phyloP scores from a whole-genome alignment of 306 rosid genomes.

The Rosa lucieae region DNA sequence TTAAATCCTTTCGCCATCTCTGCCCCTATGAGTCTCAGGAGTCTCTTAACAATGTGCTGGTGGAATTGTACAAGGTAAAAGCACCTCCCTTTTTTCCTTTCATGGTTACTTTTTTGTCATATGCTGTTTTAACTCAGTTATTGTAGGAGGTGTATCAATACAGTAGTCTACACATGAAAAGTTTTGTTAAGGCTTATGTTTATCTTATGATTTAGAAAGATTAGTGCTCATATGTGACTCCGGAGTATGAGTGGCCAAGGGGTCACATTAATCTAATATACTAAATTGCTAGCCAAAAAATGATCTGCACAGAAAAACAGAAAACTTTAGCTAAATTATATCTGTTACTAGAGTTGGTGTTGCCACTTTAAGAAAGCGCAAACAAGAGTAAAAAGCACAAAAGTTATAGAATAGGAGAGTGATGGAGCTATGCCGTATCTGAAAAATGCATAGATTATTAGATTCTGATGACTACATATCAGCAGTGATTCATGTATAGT shows the following conservation, averaged over 20 bases:
- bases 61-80: constrained; percentile 82
- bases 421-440: neutral
- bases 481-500: neutral
- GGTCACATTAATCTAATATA: neutral
- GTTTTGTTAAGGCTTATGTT: neutral
- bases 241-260: neutral
- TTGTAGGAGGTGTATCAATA: neutral
- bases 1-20: constrained; percentile 84
- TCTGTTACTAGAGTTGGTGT: neutral
- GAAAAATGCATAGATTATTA: neutral
- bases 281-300: neutral
- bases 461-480: neutral
- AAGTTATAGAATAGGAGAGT: neutral
- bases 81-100: neutral
- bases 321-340: neutral
- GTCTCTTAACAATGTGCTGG: constrained; percentile 82
- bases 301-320: neutral
- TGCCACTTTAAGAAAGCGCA: neutral
- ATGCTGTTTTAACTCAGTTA: neutral
- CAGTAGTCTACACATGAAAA: neutral
- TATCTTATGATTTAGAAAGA: neutral
- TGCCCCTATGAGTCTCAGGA: constrained; percentile 83
- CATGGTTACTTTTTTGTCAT: neutral
- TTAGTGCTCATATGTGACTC: neutral
- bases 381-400: neutral